Percentiles rank a stretch among this genome's conserved stretches.
These are phyloP conservation scores for Ophiostoma sp. DNA, from an alignment of 2,329 filamentous ascomycete species.

Conservation along the genomic window DNA sequence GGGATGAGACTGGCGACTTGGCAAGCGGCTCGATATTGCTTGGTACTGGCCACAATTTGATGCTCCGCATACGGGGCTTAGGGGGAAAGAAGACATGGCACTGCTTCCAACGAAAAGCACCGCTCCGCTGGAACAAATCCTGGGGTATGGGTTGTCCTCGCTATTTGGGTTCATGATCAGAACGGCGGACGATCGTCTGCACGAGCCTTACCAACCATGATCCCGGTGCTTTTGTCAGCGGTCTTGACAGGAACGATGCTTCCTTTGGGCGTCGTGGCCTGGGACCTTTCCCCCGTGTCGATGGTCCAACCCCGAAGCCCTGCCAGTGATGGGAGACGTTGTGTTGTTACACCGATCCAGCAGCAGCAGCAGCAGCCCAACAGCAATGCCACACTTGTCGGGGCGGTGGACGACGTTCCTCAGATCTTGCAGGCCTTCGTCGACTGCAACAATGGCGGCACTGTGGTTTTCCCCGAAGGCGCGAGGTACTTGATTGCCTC, in stretches of 20 bases:
- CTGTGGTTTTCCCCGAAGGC: slow-evolving; percentile 51
- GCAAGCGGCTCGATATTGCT: slow-evolving; percentile 12
- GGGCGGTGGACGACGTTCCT: slow-evolving; percentile 32
- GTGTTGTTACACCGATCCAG: slow-evolving; percentile 31
- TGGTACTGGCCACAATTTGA: neutral
- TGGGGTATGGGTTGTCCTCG: neutral
- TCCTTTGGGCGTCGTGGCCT: neutral
- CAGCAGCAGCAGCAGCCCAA: slow-evolving; percentile 16
- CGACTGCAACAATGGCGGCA: slow-evolving; percentile 36
- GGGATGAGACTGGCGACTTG: slow-evolving; percentile 4
- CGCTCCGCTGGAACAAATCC: neutral
- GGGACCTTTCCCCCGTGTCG: neutral
- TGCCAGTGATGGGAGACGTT: slow-evolving; percentile 30
- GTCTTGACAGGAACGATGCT: neutral
- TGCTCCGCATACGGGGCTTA: neutral
- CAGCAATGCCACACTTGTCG: neutral
- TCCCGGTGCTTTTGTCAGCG: neutral
- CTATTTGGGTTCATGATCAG: neutral
- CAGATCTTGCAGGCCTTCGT: slow-evolving; percentile 35
- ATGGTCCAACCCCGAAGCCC: slow-evolving; percentile 23
- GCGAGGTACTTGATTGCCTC: slow-evolving; percentile 53
- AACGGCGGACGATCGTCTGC: neutral
- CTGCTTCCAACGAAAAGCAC: neutral
- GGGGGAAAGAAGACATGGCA: neutral
- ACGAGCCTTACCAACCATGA: neutral